phyloP scores from a whole-genome alignment of 306 rosid genomes.

The Fagus crenata region DNA sequence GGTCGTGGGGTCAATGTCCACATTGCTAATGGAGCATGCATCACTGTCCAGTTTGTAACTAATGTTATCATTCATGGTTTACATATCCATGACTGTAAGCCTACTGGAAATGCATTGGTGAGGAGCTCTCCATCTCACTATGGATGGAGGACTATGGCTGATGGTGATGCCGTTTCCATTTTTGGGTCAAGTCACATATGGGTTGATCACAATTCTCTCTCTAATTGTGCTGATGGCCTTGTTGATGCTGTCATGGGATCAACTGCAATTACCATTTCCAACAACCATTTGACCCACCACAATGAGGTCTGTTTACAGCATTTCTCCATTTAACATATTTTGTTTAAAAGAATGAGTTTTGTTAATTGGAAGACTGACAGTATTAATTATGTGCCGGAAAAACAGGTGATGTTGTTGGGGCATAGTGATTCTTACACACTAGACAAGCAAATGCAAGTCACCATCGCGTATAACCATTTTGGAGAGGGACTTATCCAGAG shows the following conservation, averaged over 20 bases:
- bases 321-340: neutral
- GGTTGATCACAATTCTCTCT: slow-evolving; percentile 93
- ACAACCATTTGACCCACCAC: slow-evolving; percentile 98
- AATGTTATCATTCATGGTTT: slow-evolving; percentile 85
- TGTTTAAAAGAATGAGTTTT: neutral
- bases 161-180: slow-evolving; percentile 89
- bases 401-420: slow-evolving; percentile 92
- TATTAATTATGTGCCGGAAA: slow-evolving; percentile 23
- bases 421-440: slow-evolving; percentile 90
- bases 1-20: slow-evolving; percentile 90
- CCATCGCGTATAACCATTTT: slow-evolving; percentile 97
- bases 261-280: slow-evolving; percentile 86
- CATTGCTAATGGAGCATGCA: slow-evolving; percentile 88
- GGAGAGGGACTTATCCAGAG: slow-evolving; percentile 99
- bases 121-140: slow-evolving; percentile 85
- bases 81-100: slow-evolving; percentile 88
- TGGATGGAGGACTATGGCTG: slow-evolving; percentile 99
- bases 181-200: slow-evolving; percentile 93
- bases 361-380: slow-evolving; percentile 4
- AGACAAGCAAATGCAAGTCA: slow-evolving; percentile 96
- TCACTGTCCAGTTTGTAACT: slow-evolving; percentile 84
- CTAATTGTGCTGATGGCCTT: slow-evolving; percentile 95
- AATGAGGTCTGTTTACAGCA: slow-evolving; percentile 63
- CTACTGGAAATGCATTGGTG: slow-evolving; percentile 97
- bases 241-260: slow-evolving; percentile 98